phyloP scores from a whole-genome alignment of 1,139 yeast species.

The Suhomyces yuchorum region DNA sequence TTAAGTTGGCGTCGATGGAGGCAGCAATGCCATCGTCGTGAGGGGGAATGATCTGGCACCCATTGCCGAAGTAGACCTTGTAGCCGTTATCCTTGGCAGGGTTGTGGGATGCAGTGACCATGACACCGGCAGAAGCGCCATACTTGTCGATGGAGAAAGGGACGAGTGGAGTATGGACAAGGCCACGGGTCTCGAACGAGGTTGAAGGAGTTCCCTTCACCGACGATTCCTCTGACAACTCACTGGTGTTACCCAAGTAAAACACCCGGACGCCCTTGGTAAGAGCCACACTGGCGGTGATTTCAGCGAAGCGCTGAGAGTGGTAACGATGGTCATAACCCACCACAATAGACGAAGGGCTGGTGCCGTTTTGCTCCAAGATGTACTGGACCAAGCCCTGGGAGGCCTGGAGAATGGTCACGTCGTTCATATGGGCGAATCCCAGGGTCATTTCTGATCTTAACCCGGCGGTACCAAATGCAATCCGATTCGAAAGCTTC shows the following conservation, averaged over 20 bases:
- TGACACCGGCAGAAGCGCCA: slow-evolving; percentile 77
- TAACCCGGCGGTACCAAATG: slow-evolving; percentile 94
- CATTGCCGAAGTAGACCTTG: slow-evolving; percentile 90
- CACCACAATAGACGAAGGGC: slow-evolving; percentile 56
- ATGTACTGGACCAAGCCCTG: slow-evolving; percentile 82
- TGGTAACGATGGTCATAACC: slow-evolving; percentile 92
- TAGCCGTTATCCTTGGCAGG: slow-evolving; percentile 91
- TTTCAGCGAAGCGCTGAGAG: slow-evolving; percentile 76
- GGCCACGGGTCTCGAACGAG: slow-evolving; percentile 23
- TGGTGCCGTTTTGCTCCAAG: slow-evolving; percentile 17
- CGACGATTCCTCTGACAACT: slow-evolving; percentile 34
- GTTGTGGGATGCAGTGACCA: slow-evolving; percentile 97
- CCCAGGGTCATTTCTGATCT: slow-evolving; percentile 91
- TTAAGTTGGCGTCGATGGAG: slow-evolving; percentile 59
- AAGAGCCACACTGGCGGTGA: slow-evolving; percentile 75
- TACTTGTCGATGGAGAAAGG: slow-evolving; percentile 77
- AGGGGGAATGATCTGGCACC: slow-evolving; percentile 95
- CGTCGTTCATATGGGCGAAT: slow-evolving; percentile 83
- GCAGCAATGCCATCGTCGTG: slow-evolving; percentile 75
- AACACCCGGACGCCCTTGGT: slow-evolving; percentile 69
- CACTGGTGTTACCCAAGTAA: slow-evolving; percentile 49
- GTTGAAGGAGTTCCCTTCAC: slow-evolving; percentile 6
- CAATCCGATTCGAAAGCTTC: slow-evolving; percentile 58
- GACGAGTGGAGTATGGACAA: slow-evolving; percentile 88
- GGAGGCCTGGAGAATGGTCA: slow-evolving; percentile 87